Conservation (phyloP, 345 rosid genomes). For the Citrus mangshanensis region DNA sequence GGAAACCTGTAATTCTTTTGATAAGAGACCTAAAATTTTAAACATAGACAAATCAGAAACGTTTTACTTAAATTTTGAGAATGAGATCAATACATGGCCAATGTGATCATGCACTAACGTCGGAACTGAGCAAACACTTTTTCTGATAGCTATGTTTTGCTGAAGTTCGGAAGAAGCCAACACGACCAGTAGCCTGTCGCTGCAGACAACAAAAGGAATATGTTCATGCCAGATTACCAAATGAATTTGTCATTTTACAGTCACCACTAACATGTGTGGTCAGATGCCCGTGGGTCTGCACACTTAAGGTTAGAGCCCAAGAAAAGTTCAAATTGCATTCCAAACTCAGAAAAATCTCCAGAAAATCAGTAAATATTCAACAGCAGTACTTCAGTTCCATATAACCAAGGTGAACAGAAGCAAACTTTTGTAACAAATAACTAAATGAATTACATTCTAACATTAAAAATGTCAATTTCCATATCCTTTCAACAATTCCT, state of each 20-base stretch:
- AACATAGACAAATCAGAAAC: background rate
- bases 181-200: conserved; percentile 38
- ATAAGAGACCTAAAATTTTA: conserved; percentile 36
- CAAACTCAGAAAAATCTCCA: background rate
- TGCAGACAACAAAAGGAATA: conserved; percentile 20
- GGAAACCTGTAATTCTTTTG: conserved; percentile 36
- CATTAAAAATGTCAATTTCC: background rate
- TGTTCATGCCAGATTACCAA: background rate
- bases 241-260: background rate
- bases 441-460: background rate
- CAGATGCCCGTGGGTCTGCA: background rate
- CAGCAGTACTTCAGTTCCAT: background rate
- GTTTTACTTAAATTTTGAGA: background rate
- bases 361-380: background rate
- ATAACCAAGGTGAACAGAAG: background rate
- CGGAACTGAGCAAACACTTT: conserved; percentile 40
- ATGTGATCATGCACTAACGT: conserved; percentile 43
- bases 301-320: background rate
- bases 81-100: background rate
- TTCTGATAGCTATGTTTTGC: conserved; percentile 36
- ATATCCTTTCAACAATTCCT: background rate
- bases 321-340: background rate
- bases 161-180: conserved; percentile 30
- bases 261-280: background rate
- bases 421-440: background rate